Evolutionary conservation across 495 filamentous ascomycete genomes (phyloP).

Genomic region (Alectoria sarmentosa): DNA sequence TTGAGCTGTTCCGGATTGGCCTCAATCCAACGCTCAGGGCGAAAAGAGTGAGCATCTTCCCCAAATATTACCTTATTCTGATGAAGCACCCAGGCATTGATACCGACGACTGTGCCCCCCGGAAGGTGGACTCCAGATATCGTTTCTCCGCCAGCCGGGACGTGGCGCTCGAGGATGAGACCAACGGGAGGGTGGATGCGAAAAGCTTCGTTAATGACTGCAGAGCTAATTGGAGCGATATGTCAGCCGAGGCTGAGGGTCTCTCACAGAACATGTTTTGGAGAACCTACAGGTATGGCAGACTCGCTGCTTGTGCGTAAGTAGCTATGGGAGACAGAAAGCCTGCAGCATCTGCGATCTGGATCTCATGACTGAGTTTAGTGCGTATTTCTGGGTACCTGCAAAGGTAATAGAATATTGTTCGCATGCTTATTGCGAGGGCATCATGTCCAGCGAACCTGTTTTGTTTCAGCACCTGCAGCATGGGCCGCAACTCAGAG

Average conservation of each 20-base stretch:
- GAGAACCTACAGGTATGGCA: conserved; percentile 42
- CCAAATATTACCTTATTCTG: conserved; percentile 51
- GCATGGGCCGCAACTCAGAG: not conserved
- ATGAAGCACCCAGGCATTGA: conserved; percentile 56
- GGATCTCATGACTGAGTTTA: conserved; percentile 43
- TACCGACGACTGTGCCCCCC: conserved; percentile 56
- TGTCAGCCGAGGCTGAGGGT: too few species aligned
- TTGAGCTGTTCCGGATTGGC: conserved; percentile 38
- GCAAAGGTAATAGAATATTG: conserved; percentile 59
- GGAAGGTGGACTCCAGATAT: conserved; percentile 39
- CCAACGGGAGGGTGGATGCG: conserved; percentile 55
- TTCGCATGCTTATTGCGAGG: conserved; percentile 49
- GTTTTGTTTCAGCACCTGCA: not conserved
- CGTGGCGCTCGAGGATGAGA: conserved; percentile 46
- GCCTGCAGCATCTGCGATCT: conserved; percentile 37
- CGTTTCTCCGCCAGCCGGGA: conserved; percentile 29
- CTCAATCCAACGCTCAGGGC: conserved; percentile 54
- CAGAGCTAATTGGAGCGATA: too few species aligned
- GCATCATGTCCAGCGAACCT: conserved; percentile 14
- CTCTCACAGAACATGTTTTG: too few species aligned
- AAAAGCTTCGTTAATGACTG: conserved; percentile 59
- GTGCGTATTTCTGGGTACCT: conserved; percentile 41
- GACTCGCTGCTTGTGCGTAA: conserved; percentile 47
- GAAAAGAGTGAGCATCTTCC: conserved; percentile 46
- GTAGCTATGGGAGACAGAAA: conserved; percentile 41